Evolutionary conservation across 2,329 filamentous ascomycete species (phyloP).

Genomic region (Aspergillus fumigatiaffinis): DNA sequence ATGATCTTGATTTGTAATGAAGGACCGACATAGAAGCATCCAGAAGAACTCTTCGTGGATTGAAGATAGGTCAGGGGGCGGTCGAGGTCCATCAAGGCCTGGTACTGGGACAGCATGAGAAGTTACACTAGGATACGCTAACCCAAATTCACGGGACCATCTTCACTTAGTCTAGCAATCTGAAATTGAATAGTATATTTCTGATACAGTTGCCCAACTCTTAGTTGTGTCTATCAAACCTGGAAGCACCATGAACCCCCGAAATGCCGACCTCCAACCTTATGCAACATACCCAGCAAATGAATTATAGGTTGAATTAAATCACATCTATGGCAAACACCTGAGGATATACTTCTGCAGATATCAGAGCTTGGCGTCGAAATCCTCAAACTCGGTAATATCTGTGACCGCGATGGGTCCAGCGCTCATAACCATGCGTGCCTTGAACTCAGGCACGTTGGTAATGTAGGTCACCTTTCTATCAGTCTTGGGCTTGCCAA

Average conservation of each 20-base stretch:
- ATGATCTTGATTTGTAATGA: no score
- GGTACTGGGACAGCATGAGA: background rate
- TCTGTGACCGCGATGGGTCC: conserved; percentile 71
- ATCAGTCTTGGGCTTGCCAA: conserved; percentile 26
- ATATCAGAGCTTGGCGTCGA: conserved; percentile 70
- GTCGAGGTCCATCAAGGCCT: no score
- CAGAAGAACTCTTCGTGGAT: no score
- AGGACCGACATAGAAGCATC: no score
- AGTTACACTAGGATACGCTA: background rate
- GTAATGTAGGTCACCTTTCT: conserved; percentile 60
- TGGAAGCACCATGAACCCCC: background rate
- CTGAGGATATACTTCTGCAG: background rate
- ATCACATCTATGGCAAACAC: background rate
- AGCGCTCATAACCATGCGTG: conserved; percentile 65
- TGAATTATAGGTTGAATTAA: background rate
- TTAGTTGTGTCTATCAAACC: background rate
- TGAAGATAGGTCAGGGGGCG: no score
- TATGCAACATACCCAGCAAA: background rate
- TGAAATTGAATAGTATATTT: background rate
- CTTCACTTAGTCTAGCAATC: background rate
- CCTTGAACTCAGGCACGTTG: conserved; percentile 78
- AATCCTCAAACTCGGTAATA: conserved; percentile 79
- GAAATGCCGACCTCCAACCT: background rate
- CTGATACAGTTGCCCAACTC: background rate
- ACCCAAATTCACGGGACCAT: background rate